Evolutionary conservation across 2,329 filamentous ascomycete genomes (phyloP).

Genomic region (Pseudogymnoascus sp.): DNA sequence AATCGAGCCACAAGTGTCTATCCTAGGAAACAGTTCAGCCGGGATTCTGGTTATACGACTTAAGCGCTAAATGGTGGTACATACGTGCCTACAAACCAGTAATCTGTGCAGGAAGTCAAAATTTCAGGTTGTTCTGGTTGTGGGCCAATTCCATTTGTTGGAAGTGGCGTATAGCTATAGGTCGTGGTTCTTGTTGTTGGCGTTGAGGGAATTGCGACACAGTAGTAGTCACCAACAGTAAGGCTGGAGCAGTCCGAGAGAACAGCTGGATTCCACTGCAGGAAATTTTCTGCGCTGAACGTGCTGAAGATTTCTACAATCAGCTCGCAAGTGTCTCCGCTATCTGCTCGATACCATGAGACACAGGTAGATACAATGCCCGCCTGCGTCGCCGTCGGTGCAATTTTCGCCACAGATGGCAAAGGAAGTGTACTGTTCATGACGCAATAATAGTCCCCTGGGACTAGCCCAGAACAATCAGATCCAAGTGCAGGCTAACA

Average conservation of each 20-base stretch:
- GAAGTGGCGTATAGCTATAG: neutral
- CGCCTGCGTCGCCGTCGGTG: neutral
- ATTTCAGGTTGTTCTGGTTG: conserved; percentile 3
- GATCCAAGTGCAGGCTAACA: neutral
- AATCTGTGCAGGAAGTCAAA: neutral
- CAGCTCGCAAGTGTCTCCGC: neutral
- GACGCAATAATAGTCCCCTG: conserved; percentile 4
- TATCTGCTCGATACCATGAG: neutral
- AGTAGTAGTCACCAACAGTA: neutral
- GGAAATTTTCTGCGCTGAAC: neutral
- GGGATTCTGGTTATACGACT: neutral
- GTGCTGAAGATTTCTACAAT: neutral
- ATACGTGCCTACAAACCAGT: conserved; percentile 4
- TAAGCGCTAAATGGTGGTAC: neutral
- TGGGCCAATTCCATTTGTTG: conserved; percentile 1
- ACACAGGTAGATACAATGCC: neutral
- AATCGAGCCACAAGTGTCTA: neutral
- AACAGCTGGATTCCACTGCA: neutral
- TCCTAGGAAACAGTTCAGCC: neutral
- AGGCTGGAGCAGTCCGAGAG: neutral
- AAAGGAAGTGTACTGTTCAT: neutral
- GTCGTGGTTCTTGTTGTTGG: neutral
- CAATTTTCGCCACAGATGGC: neutral
- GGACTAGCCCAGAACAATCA: neutral
- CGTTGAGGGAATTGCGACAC: neutral